Conservation (phyloP, 352 stramenopile species). For the Globisporangium heterothallicum region DNA sequence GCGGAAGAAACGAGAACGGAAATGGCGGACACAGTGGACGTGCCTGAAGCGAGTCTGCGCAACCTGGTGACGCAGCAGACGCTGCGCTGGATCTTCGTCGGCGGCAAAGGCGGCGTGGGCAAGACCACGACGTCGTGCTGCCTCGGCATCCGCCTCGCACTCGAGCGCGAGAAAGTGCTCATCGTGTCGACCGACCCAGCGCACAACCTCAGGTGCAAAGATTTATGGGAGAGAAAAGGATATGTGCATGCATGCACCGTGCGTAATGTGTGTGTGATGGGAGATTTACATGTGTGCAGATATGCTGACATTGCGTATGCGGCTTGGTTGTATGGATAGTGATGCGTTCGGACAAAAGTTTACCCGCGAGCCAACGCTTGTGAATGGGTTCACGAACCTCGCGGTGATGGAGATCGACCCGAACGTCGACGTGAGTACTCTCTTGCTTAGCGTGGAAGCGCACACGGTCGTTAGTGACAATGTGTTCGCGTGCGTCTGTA, state of each 20-base stretch:
- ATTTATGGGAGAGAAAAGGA: too few species aligned
- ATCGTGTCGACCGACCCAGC: conserved; percentile 99
- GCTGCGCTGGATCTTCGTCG: conserved; percentile 95
- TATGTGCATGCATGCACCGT: too few species aligned
- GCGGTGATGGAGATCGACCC: conserved; percentile 99
- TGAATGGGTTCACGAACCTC: conserved; percentile 98
- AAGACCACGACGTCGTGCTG: conserved; percentile 99
- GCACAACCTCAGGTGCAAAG: conserved; percentile 95
- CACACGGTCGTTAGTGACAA: conserved; percentile 6
- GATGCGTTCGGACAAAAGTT: conserved; percentile 99
- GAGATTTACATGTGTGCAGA: background rate
- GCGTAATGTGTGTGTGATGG: background rate
- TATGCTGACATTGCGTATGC: background rate
- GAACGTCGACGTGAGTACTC: conserved; percentile 64
- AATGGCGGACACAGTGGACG: conserved; percentile 30
- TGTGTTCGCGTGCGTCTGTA: conserved; percentile 12
- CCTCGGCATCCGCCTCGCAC: conserved; percentile 90
- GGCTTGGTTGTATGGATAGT: conserved; percentile 28
- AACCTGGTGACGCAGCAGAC: conserved; percentile 88
- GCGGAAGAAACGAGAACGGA: conserved; percentile 14
- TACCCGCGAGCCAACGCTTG: conserved; percentile 94
- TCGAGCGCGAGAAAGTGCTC: conserved; percentile 92
- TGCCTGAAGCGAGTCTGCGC: conserved; percentile 85
- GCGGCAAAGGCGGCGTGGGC: conserved; percentile 92
- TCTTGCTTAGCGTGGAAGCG: background rate